These are phyloP conservation scores for Pelargonium fulgidum DNA, from an alignment of 441 rosid species.

Conservation along the genomic window DNA sequence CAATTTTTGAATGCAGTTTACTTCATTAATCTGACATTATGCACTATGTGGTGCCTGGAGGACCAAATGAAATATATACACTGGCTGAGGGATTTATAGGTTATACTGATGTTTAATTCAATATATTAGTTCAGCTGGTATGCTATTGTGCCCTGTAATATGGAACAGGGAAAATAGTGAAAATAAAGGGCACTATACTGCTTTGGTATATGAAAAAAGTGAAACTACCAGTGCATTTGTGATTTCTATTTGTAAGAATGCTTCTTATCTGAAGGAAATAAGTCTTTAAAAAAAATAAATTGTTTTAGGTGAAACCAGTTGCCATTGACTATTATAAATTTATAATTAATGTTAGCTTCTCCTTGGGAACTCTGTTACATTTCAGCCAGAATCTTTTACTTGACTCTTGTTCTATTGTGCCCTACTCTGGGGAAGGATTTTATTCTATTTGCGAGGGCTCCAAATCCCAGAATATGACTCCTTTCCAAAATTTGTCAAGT, in stretches of 20 bases:
- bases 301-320: too few relatives aligned
- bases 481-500: too few relatives aligned
- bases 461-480: too few relatives aligned
- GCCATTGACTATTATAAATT: too few relatives aligned
- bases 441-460: too few relatives aligned
- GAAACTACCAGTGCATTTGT: background rate
- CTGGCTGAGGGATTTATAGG: background rate
- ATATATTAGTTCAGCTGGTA: background rate
- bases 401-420: too few relatives aligned
- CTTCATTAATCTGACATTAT: background rate
- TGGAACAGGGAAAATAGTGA: background rate
- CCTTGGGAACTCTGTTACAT: background rate
- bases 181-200: background rate
- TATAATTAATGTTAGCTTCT: background rate
- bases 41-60: background rate
- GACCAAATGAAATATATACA: background rate
- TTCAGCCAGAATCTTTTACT: background rate
- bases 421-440: too few relatives aligned
- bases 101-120: background rate
- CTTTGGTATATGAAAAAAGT: background rate
- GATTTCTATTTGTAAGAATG: background rate
- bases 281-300: too few relatives aligned
- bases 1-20: background rate
- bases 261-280: too few relatives aligned
- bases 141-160: background rate